A percentile compares a stretch with the other conserved stretches of the same genome.
Conservation (phyloP, 306 rosid species). For the Prunus davidiana region DNA sequence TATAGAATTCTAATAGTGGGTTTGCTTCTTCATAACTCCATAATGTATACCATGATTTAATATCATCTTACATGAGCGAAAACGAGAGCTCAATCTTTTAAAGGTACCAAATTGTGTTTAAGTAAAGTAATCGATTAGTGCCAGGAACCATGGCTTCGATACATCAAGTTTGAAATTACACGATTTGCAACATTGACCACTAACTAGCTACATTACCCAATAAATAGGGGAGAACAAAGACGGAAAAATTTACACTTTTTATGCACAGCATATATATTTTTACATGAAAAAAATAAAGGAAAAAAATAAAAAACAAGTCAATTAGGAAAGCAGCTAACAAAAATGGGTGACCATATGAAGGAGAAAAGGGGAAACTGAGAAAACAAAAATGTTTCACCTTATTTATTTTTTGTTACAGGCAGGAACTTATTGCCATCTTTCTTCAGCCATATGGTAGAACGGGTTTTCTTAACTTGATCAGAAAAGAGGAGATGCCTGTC, state of each 20-base stretch:
- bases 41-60: neutral
- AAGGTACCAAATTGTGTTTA: neutral
- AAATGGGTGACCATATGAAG: slow-evolving; percentile 7
- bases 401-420: slow-evolving; percentile 46
- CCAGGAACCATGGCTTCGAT: neutral
- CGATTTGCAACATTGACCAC: too few relatives aligned
- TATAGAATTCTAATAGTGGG: too few relatives aligned
- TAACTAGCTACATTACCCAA: neutral
- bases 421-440: slow-evolving; percentile 62
- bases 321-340: neutral
- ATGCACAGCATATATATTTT: neutral
- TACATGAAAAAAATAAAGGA: neutral
- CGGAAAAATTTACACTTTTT: neutral
- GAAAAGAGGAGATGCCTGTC: slow-evolving; percentile 72
- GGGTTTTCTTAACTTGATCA: slow-evolving; percentile 78
- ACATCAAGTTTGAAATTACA: neutral
- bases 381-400: neutral
- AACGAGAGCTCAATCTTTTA: neutral
- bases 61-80: neutral
- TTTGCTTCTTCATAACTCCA: too few relatives aligned
- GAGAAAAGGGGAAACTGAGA: neutral
- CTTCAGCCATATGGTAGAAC: slow-evolving; percentile 79
- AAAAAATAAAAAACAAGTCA: neutral
- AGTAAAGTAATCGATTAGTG: neutral
- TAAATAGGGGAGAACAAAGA: neutral